phyloP scores from a whole-genome alignment of 2,329 filamentous ascomycete genomes.

The Talaromyces sp. region DNA sequence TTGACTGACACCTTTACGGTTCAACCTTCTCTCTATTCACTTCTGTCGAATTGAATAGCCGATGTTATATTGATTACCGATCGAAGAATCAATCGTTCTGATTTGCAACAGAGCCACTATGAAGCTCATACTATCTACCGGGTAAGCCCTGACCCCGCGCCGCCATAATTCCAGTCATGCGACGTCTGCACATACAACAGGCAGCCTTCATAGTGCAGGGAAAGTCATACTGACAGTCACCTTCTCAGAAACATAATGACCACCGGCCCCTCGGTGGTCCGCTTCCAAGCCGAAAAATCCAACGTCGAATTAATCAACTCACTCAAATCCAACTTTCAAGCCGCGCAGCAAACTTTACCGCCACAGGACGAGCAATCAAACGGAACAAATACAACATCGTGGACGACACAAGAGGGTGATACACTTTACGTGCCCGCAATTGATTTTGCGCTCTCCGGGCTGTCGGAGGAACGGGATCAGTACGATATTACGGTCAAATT shows the following conservation, averaged over 20 bases:
- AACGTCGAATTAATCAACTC: conserved; percentile 92
- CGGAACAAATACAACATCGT: conserved; percentile 41
- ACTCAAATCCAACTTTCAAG: conserved; percentile 76
- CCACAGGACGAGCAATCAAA: conserved; percentile 29
- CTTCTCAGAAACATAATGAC: conserved; percentile 76
- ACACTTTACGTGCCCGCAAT: conserved; percentile 75
- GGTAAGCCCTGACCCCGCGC: conserved; percentile 56
- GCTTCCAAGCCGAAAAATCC: conserved; percentile 76
- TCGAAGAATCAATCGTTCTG: background rate
- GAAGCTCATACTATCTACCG: conserved; percentile 81
- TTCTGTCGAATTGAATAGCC: background rate
- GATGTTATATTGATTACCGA: background rate
- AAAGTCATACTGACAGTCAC: conserved; percentile 8
- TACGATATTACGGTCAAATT: conserved; percentile 97
- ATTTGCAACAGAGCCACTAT: conserved; percentile 42
- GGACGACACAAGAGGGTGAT: conserved; percentile 65
- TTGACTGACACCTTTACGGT: background rate
- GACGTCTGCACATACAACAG: background rate
- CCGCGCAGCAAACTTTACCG: conserved; percentile 63
- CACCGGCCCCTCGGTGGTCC: conserved; percentile 77
- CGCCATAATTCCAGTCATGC: background rate
- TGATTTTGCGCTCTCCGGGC: conserved; percentile 66
- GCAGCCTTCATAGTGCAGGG: no score
- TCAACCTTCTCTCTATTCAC: background rate
- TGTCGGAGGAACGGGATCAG: conserved; percentile 76